phyloP scores from a whole-genome alignment of 2,329 filamentous ascomycete species.

The Graphiopsis chlorocephala region DNA sequence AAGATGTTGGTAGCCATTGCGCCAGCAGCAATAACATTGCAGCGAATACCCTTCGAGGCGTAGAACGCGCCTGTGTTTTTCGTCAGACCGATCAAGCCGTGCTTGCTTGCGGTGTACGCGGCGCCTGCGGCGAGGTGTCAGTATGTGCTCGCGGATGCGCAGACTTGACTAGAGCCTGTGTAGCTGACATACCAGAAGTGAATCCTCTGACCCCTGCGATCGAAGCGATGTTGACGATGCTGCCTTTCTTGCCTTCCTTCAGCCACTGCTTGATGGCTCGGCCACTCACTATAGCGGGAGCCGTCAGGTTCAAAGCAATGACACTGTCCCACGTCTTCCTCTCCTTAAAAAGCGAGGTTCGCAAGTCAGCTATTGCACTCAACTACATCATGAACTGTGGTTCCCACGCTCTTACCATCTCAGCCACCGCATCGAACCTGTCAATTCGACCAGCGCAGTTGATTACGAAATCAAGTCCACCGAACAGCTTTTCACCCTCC shows the following conservation, averaged over 20 bases:
- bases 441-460: constrained; percentile 58
- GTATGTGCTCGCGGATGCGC: constrained; percentile 4
- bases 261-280: constrained; percentile 50
- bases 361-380: background rate
- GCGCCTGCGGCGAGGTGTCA: constrained; percentile 36
- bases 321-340: constrained; percentile 53
- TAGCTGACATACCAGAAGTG: constrained; percentile 35
- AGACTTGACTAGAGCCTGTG: background rate
- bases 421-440: constrained; percentile 53
- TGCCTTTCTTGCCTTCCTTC: constrained; percentile 43
- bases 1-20: constrained; percentile 57
- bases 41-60: constrained; percentile 52
- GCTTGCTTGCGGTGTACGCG: constrained; percentile 55
- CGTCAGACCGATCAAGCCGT: constrained; percentile 54
- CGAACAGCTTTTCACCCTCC: constrained; percentile 39
- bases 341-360: constrained; percentile 24
- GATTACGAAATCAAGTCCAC: constrained; percentile 53
- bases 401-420: constrained; percentile 26
- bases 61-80: constrained; percentile 60
- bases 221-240: constrained; percentile 55
- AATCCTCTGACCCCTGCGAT: constrained; percentile 46
- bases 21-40: constrained; percentile 46
- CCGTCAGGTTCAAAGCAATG: constrained; percentile 57
- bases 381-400: background rate
- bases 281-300: constrained; percentile 53